Evolutionary conservation across 2,329 filamentous ascomycete genomes (phyloP).

Genomic region (Diatrype stigma): DNA sequence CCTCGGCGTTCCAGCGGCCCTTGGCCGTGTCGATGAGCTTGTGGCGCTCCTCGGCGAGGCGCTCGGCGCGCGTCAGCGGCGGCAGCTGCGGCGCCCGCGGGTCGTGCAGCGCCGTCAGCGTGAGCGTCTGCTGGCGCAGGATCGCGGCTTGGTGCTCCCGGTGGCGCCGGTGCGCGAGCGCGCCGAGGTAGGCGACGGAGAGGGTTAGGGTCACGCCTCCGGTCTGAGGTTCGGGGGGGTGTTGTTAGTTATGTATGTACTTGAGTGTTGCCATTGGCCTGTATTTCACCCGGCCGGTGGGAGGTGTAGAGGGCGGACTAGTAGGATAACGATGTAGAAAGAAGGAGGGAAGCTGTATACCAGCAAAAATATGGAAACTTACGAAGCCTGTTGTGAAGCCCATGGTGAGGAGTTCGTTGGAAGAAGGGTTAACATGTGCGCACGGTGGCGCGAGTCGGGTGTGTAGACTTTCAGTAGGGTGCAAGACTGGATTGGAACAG

Average conservation of each 20-base stretch:
- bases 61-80: constrained; percentile 44
- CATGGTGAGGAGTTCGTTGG: constrained; percentile 43
- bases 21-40: constrained; percentile 65
- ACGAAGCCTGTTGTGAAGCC: constrained; percentile 74
- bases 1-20: constrained; percentile 73
- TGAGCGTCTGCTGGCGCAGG: constrained; percentile 53
- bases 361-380: constrained; percentile 30
- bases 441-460: constrained; percentile 20
- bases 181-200: constrained; percentile 66
- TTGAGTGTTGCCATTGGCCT: too few species aligned
- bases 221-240: constrained; percentile 43
- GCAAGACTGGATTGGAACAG: background rate
- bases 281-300: too few species aligned
- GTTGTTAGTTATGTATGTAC: too few species aligned
- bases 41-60: constrained; percentile 47
- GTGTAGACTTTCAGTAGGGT: constrained; percentile 14
- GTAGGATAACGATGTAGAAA: too few species aligned
- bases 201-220: constrained; percentile 74
- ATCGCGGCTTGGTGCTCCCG: constrained; percentile 55
- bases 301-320: too few species aligned
- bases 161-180: constrained; percentile 66
- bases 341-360: background rate
- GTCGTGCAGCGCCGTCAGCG: constrained; percentile 50
- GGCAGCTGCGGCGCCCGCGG: constrained; percentile 41
- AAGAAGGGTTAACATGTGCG: constrained; percentile 10